phyloP scores from a whole-genome alignment of 352 stramenopile species.

The Globisporangium viniferum region DNA sequence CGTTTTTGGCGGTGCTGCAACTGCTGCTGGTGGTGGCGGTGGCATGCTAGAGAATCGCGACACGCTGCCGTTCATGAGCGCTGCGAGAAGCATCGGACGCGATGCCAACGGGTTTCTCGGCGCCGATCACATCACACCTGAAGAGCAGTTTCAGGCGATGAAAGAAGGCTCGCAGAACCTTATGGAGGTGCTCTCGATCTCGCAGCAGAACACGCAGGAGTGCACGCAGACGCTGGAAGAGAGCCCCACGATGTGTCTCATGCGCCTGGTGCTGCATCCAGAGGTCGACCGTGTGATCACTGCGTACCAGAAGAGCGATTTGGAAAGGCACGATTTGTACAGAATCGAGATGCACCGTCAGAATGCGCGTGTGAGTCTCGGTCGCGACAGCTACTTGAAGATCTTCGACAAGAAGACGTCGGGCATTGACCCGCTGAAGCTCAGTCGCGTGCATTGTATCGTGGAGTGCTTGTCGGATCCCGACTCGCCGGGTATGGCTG shows the following conservation, averaged over 20 bases:
- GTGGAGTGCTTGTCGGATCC: conserved; percentile 52
- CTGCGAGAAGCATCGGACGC: neutral
- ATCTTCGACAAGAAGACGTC: conserved; percentile 63
- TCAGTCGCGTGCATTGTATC: conserved; percentile 61
- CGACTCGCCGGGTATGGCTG: conserved; percentile 33
- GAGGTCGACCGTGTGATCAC: conserved; percentile 63
- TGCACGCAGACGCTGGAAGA: conserved; percentile 71
- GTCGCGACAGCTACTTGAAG: conserved; percentile 44
- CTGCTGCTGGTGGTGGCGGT: neutral
- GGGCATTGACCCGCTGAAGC: conserved; percentile 52
- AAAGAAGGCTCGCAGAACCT: conserved; percentile 57
- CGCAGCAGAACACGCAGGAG: conserved; percentile 73
- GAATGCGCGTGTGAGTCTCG: conserved; percentile 42
- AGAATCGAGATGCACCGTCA: conserved; percentile 59
- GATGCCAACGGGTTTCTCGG: conserved; percentile 6
- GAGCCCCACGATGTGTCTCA: conserved; percentile 49
- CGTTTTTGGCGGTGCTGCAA: too few relatives aligned
- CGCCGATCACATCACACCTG: conserved; percentile 19
- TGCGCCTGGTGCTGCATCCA: conserved; percentile 60
- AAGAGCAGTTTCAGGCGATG: conserved; percentile 35
- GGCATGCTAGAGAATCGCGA: conserved; percentile 1
- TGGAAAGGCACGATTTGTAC: conserved; percentile 52
- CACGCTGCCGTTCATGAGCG: conserved; percentile 10
- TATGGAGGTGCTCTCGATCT: conserved; percentile 67
- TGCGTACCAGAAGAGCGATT: conserved; percentile 44